phyloP scores from a whole-genome alignment of 2,329 filamentous ascomycete species.

The Beauveria varroae region DNA sequence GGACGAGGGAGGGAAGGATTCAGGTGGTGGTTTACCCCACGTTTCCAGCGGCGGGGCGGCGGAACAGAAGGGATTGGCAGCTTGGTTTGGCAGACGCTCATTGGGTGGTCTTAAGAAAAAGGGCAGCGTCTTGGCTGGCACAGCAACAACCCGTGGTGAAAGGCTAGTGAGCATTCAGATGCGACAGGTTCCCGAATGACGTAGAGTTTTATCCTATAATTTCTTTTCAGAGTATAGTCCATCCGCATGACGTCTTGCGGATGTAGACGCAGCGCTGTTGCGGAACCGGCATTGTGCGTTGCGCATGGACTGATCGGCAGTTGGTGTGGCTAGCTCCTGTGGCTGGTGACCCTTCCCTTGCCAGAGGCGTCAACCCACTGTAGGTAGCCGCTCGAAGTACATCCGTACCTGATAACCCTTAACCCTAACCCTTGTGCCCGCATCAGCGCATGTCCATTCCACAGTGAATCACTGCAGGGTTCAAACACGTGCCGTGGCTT shows the following conservation, averaged over 20 bases:
- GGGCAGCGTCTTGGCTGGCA: not conserved
- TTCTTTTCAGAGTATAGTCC: too few species aligned
- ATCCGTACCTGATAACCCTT: too few species aligned
- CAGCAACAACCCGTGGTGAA: not conserved
- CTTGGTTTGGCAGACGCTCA: not conserved
- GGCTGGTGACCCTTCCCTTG: not conserved
- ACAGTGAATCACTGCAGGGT: not conserved
- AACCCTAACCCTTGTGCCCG: too few species aligned
- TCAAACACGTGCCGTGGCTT: too few species aligned
- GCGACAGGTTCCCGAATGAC: too few species aligned
- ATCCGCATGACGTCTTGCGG: too few species aligned
- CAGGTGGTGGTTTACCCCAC: conserved; percentile 1
- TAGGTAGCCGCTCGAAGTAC: not conserved
- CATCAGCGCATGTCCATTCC: not conserved
- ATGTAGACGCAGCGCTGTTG: too few species aligned
- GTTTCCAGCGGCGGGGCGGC: not conserved
- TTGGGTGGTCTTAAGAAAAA: not conserved
- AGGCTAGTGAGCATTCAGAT: not conserved
- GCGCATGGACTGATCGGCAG: not conserved
- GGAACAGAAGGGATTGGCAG: not conserved
- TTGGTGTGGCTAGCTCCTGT: not conserved
- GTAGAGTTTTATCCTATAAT: too few species aligned
- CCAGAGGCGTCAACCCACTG: not conserved
- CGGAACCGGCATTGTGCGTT: too few species aligned
- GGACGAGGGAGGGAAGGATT: not conserved